phyloP scores from a whole-genome alignment of 106 monocot species.

The Allium sativum region DNA sequence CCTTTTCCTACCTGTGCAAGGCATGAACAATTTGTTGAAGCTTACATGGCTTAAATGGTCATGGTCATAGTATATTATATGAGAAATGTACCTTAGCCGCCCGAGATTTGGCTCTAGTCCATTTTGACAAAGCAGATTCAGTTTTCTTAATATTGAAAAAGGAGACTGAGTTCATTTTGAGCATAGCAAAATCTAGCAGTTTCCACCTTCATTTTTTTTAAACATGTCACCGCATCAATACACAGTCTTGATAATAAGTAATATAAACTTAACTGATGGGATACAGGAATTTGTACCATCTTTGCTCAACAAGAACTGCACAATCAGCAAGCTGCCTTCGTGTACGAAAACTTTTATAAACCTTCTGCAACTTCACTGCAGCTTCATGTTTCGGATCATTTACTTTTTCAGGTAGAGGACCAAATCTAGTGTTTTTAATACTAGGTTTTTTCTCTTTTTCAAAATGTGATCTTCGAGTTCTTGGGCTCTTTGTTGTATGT shows the following conservation, averaged over 20 bases:
- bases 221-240: neutral
- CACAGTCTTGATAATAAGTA: neutral
- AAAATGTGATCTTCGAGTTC: neutral
- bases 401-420: neutral
- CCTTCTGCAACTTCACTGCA: constrained; percentile 77
- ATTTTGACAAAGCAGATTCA: constrained; percentile 67
- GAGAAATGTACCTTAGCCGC: constrained; percentile 59
- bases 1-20: constrained; percentile 75
- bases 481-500: constrained; percentile 21
- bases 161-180: constrained; percentile 74
- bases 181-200: constrained; percentile 75
- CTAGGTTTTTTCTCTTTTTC: neutral
- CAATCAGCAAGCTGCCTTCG: constrained; percentile 83
- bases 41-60: neutral
- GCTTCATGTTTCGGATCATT: constrained; percentile 34
- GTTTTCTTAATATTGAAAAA: constrained; percentile 72
- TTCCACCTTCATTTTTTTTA: constrained; percentile 61
- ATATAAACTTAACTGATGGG: neutral
- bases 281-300: constrained; percentile 29
- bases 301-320: constrained; percentile 77
- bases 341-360: constrained; percentile 83
- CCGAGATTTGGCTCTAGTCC: constrained; percentile 75
- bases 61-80: neutral
- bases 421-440: constrained; percentile 11
- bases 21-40: neutral